Evolutionary conservation across 768 basidiomycete species (phyloP).

Genomic region (Tylopilus sp.): DNA sequence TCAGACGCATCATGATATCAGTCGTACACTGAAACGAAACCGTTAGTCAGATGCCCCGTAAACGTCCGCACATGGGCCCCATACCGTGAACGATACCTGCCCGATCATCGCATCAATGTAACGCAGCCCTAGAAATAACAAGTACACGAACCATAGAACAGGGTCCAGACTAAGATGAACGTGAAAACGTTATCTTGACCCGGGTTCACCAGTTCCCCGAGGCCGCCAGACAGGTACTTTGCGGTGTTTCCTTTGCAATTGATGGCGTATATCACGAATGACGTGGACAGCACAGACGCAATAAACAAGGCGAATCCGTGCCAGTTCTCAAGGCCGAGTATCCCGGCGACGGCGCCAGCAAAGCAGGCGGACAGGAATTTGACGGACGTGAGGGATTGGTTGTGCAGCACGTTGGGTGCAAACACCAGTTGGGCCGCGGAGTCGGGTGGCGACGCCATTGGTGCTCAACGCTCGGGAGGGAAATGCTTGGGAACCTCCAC

Average conservation of each 20-base stretch:
- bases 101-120: slow-evolving; percentile 12
- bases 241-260: slow-evolving; percentile 67
- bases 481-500: neutral
- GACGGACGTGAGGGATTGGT: slow-evolving; percentile 57
- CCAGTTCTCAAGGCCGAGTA: slow-evolving; percentile 85
- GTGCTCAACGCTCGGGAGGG: no score
- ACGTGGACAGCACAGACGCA: slow-evolving; percentile 61
- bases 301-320: slow-evolving; percentile 79
- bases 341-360: slow-evolving; percentile 83
- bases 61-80: slow-evolving; percentile 6
- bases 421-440: slow-evolving; percentile 60
- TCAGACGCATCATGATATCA: no score
- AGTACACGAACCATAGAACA: slow-evolving; percentile 74
- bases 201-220: slow-evolving; percentile 70
- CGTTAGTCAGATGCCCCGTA: slow-evolving; percentile 7
- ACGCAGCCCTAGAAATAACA: neutral
- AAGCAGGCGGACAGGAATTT: slow-evolving; percentile 85
- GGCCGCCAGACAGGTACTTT: slow-evolving; percentile 61
- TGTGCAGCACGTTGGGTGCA: slow-evolving; percentile 61
- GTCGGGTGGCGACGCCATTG: slow-evolving; percentile 49
- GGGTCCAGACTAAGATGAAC: slow-evolving; percentile 90
- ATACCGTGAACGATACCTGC: slow-evolving; percentile 48
- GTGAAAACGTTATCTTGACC: slow-evolving; percentile 90
- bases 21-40: slow-evolving; percentile 39
- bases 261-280: slow-evolving; percentile 58